Conservation (phyloP, 192 early-diverging fungal genomes). For the Powellomyces hirtus region DNA sequence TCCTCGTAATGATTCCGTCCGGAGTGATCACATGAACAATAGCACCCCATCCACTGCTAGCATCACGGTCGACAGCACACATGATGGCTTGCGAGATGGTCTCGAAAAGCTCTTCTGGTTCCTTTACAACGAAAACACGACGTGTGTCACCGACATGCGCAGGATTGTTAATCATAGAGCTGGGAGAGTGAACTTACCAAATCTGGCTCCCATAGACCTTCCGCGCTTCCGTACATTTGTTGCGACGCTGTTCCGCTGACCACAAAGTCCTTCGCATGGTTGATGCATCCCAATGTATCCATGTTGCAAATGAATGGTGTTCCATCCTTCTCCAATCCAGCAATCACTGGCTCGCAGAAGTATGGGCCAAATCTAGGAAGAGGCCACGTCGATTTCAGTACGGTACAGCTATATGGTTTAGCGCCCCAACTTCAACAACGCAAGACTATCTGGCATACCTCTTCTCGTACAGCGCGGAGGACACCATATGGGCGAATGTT, state of each 20-base stretch:
- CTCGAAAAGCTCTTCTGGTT: slow-evolving; percentile 97
- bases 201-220: slow-evolving; percentile 96
- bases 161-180: background rate
- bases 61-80: slow-evolving; percentile 93
- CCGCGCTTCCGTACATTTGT: slow-evolving; percentile 94
- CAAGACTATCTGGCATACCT: no score
- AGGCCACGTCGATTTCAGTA: no score
- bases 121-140: no score
- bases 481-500: slow-evolving; percentile 90
- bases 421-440: no score
- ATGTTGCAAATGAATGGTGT: slow-evolving; percentile 90
- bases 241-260: slow-evolving; percentile 85
- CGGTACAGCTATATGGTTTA: no score
- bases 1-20: slow-evolving; percentile 80
- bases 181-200: slow-evolving; percentile 58
- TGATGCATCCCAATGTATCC: slow-evolving; percentile 95
- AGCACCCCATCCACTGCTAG: slow-evolving; percentile 94
- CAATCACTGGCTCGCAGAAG: slow-evolving; percentile 92
- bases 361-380: slow-evolving; percentile 86
- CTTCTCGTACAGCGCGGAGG: slow-evolving; percentile 92
- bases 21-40: slow-evolving; percentile 91
- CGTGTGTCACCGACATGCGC: no score
- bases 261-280: slow-evolving; percentile 91
- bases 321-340: slow-evolving; percentile 87
- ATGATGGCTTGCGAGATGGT: slow-evolving; percentile 92